These are phyloP conservation scores for Parathielavia appendiculata DNA, from an alignment of 495 filamentous ascomycete genomes.

Conservation along the genomic window DNA sequence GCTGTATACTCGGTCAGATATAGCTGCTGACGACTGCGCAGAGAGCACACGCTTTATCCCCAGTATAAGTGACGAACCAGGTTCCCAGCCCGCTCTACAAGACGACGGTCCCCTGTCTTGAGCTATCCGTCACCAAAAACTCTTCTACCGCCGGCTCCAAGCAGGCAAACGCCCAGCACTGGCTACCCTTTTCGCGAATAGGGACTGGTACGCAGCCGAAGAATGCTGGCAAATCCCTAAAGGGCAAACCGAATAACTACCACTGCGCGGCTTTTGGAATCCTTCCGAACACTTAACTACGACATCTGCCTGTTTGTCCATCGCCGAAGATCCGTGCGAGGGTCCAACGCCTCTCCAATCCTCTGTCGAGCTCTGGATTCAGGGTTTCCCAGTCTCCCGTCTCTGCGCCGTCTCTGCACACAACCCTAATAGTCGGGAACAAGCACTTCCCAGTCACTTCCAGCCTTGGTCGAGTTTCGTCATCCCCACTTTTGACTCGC, in stretches of 20 bases:
- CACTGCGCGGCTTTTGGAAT: background rate
- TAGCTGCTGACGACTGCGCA: background rate
- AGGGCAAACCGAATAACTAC: conserved; percentile 6
- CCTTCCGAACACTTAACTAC: conserved; percentile 4
- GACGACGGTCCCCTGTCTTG: conserved; percentile 24
- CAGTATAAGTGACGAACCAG: conserved; percentile 24
- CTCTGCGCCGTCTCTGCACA: conserved; percentile 17
- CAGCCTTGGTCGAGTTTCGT: conserved; percentile 21
- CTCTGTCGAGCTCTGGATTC: conserved; percentile 13
- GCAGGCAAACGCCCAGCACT: conserved; percentile 9
- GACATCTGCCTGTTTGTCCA: background rate
- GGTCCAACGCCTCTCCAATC: background rate
- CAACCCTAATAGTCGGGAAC: conserved; percentile 27
- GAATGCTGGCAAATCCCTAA: background rate
- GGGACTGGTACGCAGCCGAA: conserved; percentile 8
- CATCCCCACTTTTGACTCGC: conserved; percentile 31
- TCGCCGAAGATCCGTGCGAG: conserved; percentile 1
- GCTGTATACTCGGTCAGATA: background rate
- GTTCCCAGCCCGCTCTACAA: conserved; percentile 22
- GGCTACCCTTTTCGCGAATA: conserved; percentile 10
- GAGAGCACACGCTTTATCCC: background rate
- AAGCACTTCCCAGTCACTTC: conserved; percentile 21
- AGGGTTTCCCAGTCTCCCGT: conserved; percentile 27
- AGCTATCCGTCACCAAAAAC: conserved; percentile 15
- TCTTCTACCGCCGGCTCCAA: conserved; percentile 4